These are phyloP conservation scores for Trichosporon inkin DNA, from an alignment of 1,284 basidiomycete species.

Conservation along the genomic window DNA sequence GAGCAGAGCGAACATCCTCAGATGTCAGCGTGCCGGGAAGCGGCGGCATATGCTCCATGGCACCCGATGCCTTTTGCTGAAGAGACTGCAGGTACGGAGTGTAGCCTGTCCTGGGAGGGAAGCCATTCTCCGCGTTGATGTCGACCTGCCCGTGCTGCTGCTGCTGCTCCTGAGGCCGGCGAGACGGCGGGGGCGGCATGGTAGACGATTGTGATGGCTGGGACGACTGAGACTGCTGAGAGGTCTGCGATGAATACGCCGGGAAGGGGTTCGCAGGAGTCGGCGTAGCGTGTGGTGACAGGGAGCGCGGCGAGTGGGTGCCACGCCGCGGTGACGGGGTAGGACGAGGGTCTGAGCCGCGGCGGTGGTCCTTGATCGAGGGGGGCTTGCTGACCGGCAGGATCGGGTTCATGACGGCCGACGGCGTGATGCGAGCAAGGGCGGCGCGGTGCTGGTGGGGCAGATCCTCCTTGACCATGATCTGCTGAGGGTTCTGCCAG, in stretches of 20 bases:
- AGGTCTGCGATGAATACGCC: background rate
- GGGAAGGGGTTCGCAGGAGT: background rate
- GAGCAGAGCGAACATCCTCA: constrained; percentile 84
- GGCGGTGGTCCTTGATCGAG: constrained; percentile 11
- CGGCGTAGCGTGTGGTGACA: background rate
- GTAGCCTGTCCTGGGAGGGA: constrained; percentile 44
- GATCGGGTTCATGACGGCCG: constrained; percentile 50
- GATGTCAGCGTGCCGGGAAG: constrained; percentile 66
- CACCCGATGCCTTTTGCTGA: constrained; percentile 46
- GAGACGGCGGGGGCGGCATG: background rate
- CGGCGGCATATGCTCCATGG: constrained; percentile 3
- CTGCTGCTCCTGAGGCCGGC: background rate
- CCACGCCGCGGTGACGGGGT: background rate
- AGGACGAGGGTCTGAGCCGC: background rate
- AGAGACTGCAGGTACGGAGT: constrained; percentile 70
- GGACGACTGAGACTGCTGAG: background rate
- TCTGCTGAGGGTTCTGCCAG: constrained; percentile 94
- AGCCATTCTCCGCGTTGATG: background rate
- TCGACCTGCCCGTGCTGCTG: background rate
- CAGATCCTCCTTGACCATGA: constrained; percentile 65
- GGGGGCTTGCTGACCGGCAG: constrained; percentile 32
- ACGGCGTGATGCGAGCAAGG: constrained; percentile 54
- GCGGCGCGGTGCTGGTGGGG: constrained; percentile 33
- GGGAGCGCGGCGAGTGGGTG: background rate
- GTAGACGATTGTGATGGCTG: background rate